Evolutionary conservation across 202 grass and related monocot genomes (phyloP).

Genomic region (Zizania palustris): DNA sequence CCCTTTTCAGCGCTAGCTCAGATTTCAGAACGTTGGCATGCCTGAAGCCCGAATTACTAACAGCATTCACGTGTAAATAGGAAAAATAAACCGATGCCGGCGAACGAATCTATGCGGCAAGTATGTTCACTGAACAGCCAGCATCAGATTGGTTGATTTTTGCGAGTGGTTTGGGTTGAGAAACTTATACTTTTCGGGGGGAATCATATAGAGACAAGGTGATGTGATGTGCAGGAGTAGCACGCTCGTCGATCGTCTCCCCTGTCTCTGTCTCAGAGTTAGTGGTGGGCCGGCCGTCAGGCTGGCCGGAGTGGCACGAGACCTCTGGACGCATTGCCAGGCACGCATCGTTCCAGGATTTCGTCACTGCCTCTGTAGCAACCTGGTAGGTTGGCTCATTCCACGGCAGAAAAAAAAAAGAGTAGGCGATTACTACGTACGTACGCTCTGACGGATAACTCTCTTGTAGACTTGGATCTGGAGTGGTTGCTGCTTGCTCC

Average conservation of each 20-base stretch:
- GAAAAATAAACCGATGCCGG: background rate
- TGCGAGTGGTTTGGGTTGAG: too few relatives aligned
- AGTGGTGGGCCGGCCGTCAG: conserved; percentile 25
- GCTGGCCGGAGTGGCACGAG: conserved; percentile 31
- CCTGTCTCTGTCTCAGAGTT: background rate
- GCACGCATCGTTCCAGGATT: background rate
- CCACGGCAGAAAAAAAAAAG: background rate
- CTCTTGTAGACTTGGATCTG: background rate
- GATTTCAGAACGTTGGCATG: background rate
- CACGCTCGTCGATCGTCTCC: too few relatives aligned
- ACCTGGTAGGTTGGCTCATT: conserved; percentile 17
- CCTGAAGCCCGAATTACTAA: background rate
- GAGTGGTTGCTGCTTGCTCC: background rate
- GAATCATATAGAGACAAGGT: background rate
- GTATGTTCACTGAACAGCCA: background rate
- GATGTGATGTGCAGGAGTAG: background rate
- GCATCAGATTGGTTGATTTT: background rate
- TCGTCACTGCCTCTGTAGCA: background rate
- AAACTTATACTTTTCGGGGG: too few relatives aligned
- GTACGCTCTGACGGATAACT: background rate
- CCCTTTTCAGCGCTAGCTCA: background rate
- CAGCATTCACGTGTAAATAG: background rate
- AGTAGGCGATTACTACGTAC: background rate
- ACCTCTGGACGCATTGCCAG: conserved; percentile 32
- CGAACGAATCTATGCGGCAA: background rate